Percentiles rank a stretch among this genome's conserved stretches.
phyloP scores from a whole-genome alignment of 257 asterid genomes.

The Solanum rostratum region DNA sequence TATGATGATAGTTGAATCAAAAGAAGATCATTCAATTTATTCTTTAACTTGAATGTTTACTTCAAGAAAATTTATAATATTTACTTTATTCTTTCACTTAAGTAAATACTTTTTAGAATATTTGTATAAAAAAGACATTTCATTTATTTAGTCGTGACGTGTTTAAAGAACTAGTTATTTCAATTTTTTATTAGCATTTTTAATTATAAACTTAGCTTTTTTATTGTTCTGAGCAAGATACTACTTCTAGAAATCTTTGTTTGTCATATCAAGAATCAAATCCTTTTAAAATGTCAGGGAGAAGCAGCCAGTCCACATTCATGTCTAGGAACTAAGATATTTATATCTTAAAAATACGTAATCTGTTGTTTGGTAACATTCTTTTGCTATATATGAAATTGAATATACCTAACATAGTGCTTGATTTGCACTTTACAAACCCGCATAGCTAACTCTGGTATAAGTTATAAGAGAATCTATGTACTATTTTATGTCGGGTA shows the following conservation, averaged over 20 bases:
- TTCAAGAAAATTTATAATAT: not conserved
- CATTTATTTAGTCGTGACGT: not conserved
- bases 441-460: not conserved
- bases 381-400: not conserved
- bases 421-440: not conserved
- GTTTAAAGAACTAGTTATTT: not conserved
- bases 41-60: not conserved
- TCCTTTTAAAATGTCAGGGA: not conserved
- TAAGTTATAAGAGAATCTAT: not conserved
- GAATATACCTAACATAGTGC: not conserved
- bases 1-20: not conserved
- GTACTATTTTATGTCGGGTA: not conserved
- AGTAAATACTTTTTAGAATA: not conserved
- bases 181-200: not conserved
- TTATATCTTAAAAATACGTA: not conserved
- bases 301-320: not conserved
- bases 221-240: not conserved
- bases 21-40: not conserved
- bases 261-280: not conserved
- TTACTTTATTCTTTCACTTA: not conserved
- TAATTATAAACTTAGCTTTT: not conserved
- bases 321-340: not conserved
- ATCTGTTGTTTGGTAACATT: not conserved
- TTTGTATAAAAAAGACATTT: not conserved
- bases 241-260: not conserved